Evolutionary conservation across 2,329 filamentous ascomycete species (phyloP).

Genomic region (Paraphoma sp.): DNA sequence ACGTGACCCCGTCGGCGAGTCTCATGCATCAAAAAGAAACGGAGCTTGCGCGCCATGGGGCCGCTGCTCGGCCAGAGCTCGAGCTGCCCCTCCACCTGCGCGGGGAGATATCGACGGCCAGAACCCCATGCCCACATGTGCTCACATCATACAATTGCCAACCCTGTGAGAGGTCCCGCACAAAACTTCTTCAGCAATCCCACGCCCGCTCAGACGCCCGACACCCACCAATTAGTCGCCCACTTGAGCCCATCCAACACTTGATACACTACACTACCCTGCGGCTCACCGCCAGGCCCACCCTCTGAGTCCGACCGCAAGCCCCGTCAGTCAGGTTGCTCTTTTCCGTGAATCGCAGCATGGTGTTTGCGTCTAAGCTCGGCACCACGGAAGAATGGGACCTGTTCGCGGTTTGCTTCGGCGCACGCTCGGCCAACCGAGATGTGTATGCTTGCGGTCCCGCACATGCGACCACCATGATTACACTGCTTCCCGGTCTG

Average conservation of each 20-base stretch:
- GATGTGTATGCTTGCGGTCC: constrained; percentile 2
- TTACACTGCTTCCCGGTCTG: constrained; percentile 11
- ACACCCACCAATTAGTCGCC: constrained; percentile 8
- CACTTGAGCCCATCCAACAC: not conserved
- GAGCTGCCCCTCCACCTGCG: constrained; percentile 12
- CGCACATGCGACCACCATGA: constrained; percentile 8
- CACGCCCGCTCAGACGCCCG: constrained; percentile 22
- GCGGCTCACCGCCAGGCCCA: constrained; percentile 3
- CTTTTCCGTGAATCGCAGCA: constrained; percentile 21
- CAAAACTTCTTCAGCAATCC: constrained; percentile 28
- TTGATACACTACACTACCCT: constrained; percentile 5
- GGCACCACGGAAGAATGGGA: constrained; percentile 25
- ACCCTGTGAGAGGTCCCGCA: constrained; percentile 14
- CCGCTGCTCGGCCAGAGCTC: constrained; percentile 35
- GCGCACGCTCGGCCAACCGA: constrained; percentile 24
- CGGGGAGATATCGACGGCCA: constrained; percentile 22
- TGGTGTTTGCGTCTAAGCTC: constrained; percentile 20
- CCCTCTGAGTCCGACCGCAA: constrained; percentile 3
- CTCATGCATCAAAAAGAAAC: constrained; percentile 32
- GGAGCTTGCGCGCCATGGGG: constrained; percentile 20
- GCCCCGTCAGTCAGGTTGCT: constrained; percentile 12
- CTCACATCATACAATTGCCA: constrained; percentile 24
- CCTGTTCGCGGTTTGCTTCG: constrained; percentile 35
- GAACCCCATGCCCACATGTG: not conserved
- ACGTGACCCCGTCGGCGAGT: constrained; percentile 24